A percentile compares a stretch with the other conserved stretches of the same genome.
These are phyloP conservation scores for Eremochloa ophiuroides DNA, from an alignment of 176 grass and related monocot genomes.

Conservation along the genomic window DNA sequence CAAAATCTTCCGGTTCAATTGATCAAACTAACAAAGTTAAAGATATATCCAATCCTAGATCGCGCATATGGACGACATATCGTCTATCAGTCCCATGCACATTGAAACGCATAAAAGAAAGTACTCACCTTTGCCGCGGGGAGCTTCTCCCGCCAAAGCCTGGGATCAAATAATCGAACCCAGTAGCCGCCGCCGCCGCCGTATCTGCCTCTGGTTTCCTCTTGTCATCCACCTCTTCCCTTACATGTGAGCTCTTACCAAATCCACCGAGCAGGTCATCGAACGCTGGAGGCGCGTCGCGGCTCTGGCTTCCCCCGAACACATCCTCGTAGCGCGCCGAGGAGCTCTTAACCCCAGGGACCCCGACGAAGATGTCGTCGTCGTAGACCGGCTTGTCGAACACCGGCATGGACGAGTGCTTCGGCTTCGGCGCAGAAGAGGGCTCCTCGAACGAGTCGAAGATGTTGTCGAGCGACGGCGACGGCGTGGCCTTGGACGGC, in stretches of 20 bases:
- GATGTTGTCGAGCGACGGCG: slow-evolving; percentile 36
- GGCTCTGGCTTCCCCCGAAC: slow-evolving; percentile 41
- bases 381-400: slow-evolving; percentile 59
- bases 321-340: slow-evolving; percentile 53
- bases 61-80: not conserved
- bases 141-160: slow-evolving; percentile 57
- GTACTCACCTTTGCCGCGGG: slow-evolving; percentile 19
- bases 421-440: slow-evolving; percentile 21
- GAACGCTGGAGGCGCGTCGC: slow-evolving; percentile 31
- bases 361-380: slow-evolving; percentile 59
- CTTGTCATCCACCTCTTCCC: slow-evolving; percentile 26
- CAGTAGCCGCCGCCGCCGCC: not conserved
- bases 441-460: slow-evolving; percentile 46
- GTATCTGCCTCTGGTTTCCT: slow-evolving; percentile 31
- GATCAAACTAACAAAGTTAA: not conserved
- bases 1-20: slow-evolving; percentile 1
- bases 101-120: not conserved
- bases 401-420: slow-evolving; percentile 44
- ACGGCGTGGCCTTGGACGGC: slow-evolving; percentile 19
- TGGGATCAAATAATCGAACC: slow-evolving; percentile 79
- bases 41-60: not conserved
- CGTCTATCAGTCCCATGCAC: not conserved
- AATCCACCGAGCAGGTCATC: slow-evolving; percentile 68
- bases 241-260: slow-evolving; percentile 26
- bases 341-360: slow-evolving; percentile 48